phyloP scores from a whole-genome alignment of 345 rosid species.

The Populus euphratica region DNA sequence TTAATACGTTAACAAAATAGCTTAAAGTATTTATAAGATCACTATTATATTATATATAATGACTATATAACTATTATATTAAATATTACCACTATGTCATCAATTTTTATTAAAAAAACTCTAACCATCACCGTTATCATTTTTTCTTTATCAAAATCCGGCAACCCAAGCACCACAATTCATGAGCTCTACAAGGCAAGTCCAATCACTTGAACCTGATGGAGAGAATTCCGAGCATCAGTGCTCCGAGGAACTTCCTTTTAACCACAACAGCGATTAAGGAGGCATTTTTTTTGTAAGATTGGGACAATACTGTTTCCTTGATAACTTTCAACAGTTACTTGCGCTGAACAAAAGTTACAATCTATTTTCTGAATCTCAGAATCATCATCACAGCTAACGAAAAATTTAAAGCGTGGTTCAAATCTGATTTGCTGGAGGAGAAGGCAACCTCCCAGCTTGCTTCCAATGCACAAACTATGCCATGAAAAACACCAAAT shows the following conservation, averaged over 20 bases:
- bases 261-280: background rate
- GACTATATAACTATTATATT: no score
- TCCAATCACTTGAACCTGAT: conserved; percentile 93
- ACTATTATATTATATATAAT: no score
- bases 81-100: no score
- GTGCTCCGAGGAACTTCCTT: background rate
- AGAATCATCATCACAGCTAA: background rate
- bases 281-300: conserved; percentile 45
- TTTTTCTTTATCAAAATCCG: no score
- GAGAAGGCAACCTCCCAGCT: background rate
- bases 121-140: no score
- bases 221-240: background rate
- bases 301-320: conserved; percentile 81
- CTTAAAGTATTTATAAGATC: no score
- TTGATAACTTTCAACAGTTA: conserved; percentile 71
- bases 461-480: background rate
- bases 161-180: no score
- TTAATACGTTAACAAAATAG: no score
- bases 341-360: conserved; percentile 58
- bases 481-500: no score
- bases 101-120: no score
- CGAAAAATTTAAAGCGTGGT: background rate
- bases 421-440: background rate
- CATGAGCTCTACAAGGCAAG: conserved; percentile 78
- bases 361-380: conserved; percentile 6